phyloP scores from a whole-genome alignment of 2,329 filamentous ascomycete genomes.

The Cordyceps cicadae region DNA sequence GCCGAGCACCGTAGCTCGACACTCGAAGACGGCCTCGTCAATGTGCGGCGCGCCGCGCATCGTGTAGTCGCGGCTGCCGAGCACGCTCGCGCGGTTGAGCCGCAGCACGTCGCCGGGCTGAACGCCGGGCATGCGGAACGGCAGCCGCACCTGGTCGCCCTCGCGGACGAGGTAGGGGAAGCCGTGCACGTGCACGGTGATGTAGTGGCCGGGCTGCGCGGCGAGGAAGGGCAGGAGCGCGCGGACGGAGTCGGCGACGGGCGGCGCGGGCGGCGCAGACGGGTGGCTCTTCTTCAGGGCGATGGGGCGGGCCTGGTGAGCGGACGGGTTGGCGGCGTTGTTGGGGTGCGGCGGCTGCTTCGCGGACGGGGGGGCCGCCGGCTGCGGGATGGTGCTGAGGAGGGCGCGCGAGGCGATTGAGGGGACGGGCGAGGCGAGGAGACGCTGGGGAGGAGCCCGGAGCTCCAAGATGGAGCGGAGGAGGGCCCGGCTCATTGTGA shows the following conservation, averaged over 20 bases:
- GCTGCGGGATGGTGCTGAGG: conserved; percentile 43
- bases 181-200: conserved; percentile 71
- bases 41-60: conserved; percentile 74
- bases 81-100: conserved; percentile 71
- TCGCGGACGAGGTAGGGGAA: conserved; percentile 70
- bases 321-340: conserved; percentile 31
- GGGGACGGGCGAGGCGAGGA: conserved; percentile 35
- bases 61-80: conserved; percentile 87
- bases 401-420: conserved; percentile 39
- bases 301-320: conserved; percentile 24
- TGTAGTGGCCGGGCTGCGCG: conserved; percentile 68
- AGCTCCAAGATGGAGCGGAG: conserved; percentile 57
- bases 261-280: conserved; percentile 25
- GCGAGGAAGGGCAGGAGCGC: conserved; percentile 61
- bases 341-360: conserved; percentile 23
- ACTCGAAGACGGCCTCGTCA: conserved; percentile 77
- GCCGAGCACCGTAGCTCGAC: conserved; percentile 75
- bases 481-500: conserved; percentile 46
- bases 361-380: conserved; percentile 13
- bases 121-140: conserved; percentile 70
- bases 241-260: conserved; percentile 48
- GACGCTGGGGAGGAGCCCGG: conserved; percentile 34
- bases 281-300: conserved; percentile 35
- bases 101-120: conserved; percentile 77
- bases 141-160: conserved; percentile 68